Conservation (phyloP, 352 stramenopile genomes). For the Globisporangium spiculum region DNA sequence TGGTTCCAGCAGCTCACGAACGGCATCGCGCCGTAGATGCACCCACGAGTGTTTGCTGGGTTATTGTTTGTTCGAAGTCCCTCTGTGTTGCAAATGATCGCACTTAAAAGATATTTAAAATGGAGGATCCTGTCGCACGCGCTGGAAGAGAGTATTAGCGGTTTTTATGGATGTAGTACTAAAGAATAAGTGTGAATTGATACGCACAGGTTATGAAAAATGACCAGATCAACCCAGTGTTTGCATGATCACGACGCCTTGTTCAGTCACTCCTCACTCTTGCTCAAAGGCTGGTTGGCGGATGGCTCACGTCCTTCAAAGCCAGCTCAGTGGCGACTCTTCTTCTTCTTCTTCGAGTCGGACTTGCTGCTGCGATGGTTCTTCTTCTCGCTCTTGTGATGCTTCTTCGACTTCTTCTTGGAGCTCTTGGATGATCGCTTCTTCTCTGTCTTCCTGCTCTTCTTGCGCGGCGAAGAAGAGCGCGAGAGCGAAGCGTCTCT, state of each 20-base stretch:
- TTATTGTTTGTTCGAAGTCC: not conserved
- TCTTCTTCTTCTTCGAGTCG: conserved; percentile 24
- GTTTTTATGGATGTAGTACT: not conserved
- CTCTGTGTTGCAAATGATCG: not conserved
- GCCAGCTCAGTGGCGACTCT: conserved; percentile 4
- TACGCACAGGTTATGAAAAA: not conserved
- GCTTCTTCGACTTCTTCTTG: conserved; percentile 44
- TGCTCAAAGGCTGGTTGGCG: not conserved
- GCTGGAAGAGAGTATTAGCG: not conserved
- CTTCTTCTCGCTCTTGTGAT: conserved; percentile 38
- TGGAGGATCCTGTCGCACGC: not conserved
- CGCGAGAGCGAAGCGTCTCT: conserved; percentile 5
- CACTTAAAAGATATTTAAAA: conserved; percentile 7
- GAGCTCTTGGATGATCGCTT: conserved; percentile 30
- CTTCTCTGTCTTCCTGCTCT: conserved; percentile 25
- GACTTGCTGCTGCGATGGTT: conserved; percentile 22
- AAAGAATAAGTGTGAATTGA: not conserved
- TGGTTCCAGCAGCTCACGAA: conserved; percentile 87
- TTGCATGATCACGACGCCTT: not conserved
- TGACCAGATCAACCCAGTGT: not conserved
- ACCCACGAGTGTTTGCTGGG: no score
- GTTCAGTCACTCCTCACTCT: not conserved
- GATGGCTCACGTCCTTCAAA: not conserved
- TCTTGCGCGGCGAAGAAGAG: conserved; percentile 23
- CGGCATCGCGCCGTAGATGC: conserved; percentile 52